Base-by-base conservation (phyloP, 2,329 filamentous ascomycete genomes). In the Colletotrichum aenigma region DNA sequence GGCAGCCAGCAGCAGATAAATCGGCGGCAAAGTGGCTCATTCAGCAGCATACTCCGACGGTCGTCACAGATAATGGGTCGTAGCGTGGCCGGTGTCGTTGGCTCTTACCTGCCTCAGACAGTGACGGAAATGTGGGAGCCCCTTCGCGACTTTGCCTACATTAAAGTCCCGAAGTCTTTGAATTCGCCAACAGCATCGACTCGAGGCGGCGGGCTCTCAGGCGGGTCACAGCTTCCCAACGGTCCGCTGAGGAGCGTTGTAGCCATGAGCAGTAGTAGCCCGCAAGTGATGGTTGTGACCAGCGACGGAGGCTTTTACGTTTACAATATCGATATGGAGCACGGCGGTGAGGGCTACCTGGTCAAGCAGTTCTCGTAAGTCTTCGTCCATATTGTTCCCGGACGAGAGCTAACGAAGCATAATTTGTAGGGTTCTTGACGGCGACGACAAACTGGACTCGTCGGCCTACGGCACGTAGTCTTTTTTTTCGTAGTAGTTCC, bases 101-200 rank as follows among this genome's bases (percentile, higher is more conserved):
- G 96, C 6, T 96, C 95, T 1, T 99, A 99, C 83, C 88, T 99
- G 3, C 97, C 97, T 0, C 94, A 94, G 81, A 96, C 96, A 2
- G 96, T 99, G 6, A 96, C 96, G 2, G 96, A 98, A 85, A 98
- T 98, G 90, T 98, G 96, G 96, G 97, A 99, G 81, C 97, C 97
- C 0, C 88, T 94, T 75, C 92, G 97, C 70, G 97, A 99, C 84
- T 99, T 99, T 86, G 97, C 97, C 2, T 98, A 95, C 89, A 96
- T 98, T 81, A 98, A 97, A 83, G 91, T 99, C 64, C 96, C 96
- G 16, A 95, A 94, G 81, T 83, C 88, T 83, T 72, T 84, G 52
- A 56, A 73, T 18, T 68, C 76, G 7, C 80, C 87, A 80, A 81
- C 83, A n/a, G 32, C 74, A 34, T 55, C 65, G 10, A 43, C 28